Evolutionary conservation across 768 basidiomycete species (phyloP), one percentile per base, ranked within the genome.

Genomic region (Pluteus cervinus): DNA sequence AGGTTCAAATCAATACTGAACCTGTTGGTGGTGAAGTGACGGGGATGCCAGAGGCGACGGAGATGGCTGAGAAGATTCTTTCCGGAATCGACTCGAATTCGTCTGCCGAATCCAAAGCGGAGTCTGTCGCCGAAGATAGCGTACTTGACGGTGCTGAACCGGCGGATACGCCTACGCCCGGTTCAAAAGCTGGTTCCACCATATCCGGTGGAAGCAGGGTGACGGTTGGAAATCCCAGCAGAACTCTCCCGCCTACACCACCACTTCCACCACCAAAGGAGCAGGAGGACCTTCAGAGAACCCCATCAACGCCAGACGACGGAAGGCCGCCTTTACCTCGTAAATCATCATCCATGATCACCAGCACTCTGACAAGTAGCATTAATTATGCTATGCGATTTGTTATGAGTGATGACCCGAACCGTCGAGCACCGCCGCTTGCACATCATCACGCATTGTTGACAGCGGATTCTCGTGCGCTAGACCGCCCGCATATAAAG

Each of bases 401-500:
- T 46, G 60, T 86, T 39, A 57, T 77, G 30, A 72, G 56, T 37
- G 48, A 37, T 16, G 62, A 58, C 7, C 60, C 64, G 1, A 39
- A 52, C 0, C 53, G 65, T 2, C 30, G 54, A 2, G 50, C 65
- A n/a, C 63, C 70, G 0, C 43, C 54, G 2, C 40, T 52, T 4
- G 70, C 63, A 44, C 60, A 58, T 33, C 75, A 75, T 33, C 75
- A 78, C 42, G 73, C 70, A 4, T 60, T 76, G 10, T 62, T 79
- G 5, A 50, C 62, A 0, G 56, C 57, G 11, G 67, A 69, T 24
- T 60, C 60, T 8, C 54, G 56, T 9, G 50, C 54, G 4, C 76
- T 81, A 23, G 82, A 86, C 50, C 73, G 74, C 15, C 86, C 87
- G 3, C 87, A 91, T 54, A 78, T 89, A 64, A 83, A 84, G 57